These are phyloP conservation scores for Pigoraptor vietnamica DNA, from an alignment of 78 protist species.

Conservation along the genomic window DNA sequence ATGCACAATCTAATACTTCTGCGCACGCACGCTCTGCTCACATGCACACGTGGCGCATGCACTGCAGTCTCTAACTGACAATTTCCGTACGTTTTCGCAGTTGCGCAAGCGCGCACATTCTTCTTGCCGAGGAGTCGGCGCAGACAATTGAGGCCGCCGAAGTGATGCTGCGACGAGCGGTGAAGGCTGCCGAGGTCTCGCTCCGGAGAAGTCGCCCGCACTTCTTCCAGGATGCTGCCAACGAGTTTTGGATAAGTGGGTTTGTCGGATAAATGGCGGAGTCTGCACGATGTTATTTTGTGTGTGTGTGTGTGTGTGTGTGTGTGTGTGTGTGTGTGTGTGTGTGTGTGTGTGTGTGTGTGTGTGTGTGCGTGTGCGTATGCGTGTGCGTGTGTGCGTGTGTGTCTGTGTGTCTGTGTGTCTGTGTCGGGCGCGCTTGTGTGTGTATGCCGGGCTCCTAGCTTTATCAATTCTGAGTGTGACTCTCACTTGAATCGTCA, in stretches of 20 bases:
- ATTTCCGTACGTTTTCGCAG: too few relatives aligned
- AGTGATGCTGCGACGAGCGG: neutral
- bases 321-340: neutral
- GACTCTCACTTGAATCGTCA: neutral
- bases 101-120: neutral
- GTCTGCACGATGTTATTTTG: neutral
- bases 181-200: neutral
- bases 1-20: too few relatives aligned
- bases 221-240: neutral
- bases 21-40: too few relatives aligned
- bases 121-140: neutral
- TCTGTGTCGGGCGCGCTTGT: neutral
- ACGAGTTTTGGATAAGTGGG: neutral
- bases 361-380: neutral
- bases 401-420: neutral
- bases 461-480: neutral
- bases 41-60: too few relatives aligned
- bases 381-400: neutral
- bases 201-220: neutral
- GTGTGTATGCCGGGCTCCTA: neutral
- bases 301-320: neutral
- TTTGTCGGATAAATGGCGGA: neutral
- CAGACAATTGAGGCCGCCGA: neutral
- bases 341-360: neutral
- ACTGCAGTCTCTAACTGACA: too few relatives aligned